Conservation (phyloP, 768 basidiomycete genomes). For the Termitomyces sp. region DNA sequence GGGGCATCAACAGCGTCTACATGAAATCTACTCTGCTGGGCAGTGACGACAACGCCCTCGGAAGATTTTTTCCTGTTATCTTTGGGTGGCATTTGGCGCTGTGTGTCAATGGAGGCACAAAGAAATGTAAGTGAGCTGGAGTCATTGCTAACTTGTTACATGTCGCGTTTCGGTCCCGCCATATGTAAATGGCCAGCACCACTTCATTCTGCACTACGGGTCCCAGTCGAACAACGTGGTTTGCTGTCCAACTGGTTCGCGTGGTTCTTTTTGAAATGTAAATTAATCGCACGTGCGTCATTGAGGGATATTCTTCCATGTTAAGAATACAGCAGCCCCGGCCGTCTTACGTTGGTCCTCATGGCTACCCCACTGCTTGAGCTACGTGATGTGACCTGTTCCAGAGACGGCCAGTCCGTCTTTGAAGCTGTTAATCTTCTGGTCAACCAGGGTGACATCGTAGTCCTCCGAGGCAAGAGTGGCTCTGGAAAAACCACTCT, state of each 20-base stretch:
- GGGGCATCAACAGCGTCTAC: slow-evolving; percentile 37
- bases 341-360: neutral
- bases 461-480: slow-evolving; percentile 74
- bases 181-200: no score
- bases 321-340: neutral
- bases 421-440: slow-evolving; percentile 58
- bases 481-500: slow-evolving; percentile 81
- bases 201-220: no score
- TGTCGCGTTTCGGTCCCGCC: no score
- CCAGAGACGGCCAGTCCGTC: slow-evolving; percentile 38
- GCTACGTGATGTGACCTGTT: slow-evolving; percentile 44
- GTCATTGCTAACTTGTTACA: neutral
- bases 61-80: slow-evolving; percentile 6
- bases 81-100: slow-evolving; percentile 8
- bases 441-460: slow-evolving; percentile 66
- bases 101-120: neutral
- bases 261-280: no score
- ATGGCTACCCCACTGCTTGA: slow-evolving; percentile 36
- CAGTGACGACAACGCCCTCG: slow-evolving; percentile 29
- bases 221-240: no score
- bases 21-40: slow-evolving; percentile 45
- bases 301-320: neutral
- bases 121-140: neutral
- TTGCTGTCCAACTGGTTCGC: no score
- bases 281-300: no score